Base-by-base conservation (phyloP, 108 stramenopile genomes). In the Licmophora abbreviata region DNA sequence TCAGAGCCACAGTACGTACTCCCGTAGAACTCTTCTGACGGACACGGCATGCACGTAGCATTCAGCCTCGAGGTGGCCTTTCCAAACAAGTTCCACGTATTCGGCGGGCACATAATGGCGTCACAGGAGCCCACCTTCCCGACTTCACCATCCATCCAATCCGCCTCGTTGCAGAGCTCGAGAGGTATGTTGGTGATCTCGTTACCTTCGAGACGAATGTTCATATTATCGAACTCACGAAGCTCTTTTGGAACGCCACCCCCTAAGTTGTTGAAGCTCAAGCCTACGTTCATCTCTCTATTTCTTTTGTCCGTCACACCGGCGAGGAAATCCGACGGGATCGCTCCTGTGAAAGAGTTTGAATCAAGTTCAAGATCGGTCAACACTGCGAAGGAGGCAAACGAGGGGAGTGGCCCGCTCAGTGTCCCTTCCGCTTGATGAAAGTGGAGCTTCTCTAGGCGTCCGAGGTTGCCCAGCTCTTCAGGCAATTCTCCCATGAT, bases 21-120 rank as follows among this genome's bases (percentile, higher is more conserved):
- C 47, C 87, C 87, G 43, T 65, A 72, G 37, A 49, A 73, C n/a
- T 42, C 58, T 18, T 75, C 62, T 48, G 48, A 36, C 15, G 28
- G 51, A 35, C 81, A 84, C n/a, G 50, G 29, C 20, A 59, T 36
- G 48, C 81, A 88, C 0, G 59, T 24, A 22, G 54, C 31, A 32
- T 50, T 54, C 37, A 17, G 42, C 68, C 0, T 54, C 56, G n/a
- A 59, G 64, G 23, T 72, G 76, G 20, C 31, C 84, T 77, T 64
- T 28, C 87, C 87, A 29, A 61, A 73, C 15, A 66, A 48, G 43
- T 76, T 72, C 55, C 66, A 88, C 5, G 53, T 69, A 14, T 79
- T 78, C 8, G 50, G 35, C 5, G 63, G 71, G 58, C 87, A 88
- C 17, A 88, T 41, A 44, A 88, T 76, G 1, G 73, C 80, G 54